Evolutionary conservation across 1,139 yeast species (phyloP), one percentile per base, ranked within the genome.

Genomic region (Kurtzmaniella quercitrusa): DNA sequence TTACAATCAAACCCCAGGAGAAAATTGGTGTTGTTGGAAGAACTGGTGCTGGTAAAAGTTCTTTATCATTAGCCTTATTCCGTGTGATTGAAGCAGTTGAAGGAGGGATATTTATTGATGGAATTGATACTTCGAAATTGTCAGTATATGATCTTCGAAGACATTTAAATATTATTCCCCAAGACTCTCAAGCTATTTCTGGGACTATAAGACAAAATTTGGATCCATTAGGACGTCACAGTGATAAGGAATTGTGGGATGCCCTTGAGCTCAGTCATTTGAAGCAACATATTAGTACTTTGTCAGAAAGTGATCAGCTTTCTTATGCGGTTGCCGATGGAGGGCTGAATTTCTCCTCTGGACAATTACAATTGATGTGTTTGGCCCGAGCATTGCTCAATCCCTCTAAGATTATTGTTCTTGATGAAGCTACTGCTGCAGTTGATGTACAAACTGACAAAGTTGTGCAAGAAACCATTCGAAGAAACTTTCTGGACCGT

Each of bases 381-480:
- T 66, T 87, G 29, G 87, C 91, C 0, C 72, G 95, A 45, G 94
- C 91, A 0, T 65, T 87, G 40, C 66, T 86, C 49, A 62, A 54
- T 42, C 71, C 75, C 12, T 79, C 90, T 2, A 79, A 75, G 48
- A 77, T 86, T 25, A 65, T 87, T 46, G 77, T 87, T 16, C 65
- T 87, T 40, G 95, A 87, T 57, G 95, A 87, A 62, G 95, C 95
- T 1, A 87, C 95, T 0, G 91, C 95, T 0, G 85, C 93, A 2
- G 91, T 87, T 25, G 95, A 87, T 59, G 80, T 83, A 16, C 85
- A 84, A 56, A 87, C 95, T 0, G 95, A 86, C 55, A 75, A 75
- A 50, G 74, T 85, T 44, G 79, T 86, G 43, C 95, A 86, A 62
- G 79, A 81, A 49, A 85, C 94, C 0, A 85, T 87, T 37, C 70